Percentiles rank a stretch among this genome's conserved stretches.
Evolutionary conservation across 2,329 filamentous ascomycete genomes (phyloP).

Genomic region (Talaromyces amestolkiae): DNA sequence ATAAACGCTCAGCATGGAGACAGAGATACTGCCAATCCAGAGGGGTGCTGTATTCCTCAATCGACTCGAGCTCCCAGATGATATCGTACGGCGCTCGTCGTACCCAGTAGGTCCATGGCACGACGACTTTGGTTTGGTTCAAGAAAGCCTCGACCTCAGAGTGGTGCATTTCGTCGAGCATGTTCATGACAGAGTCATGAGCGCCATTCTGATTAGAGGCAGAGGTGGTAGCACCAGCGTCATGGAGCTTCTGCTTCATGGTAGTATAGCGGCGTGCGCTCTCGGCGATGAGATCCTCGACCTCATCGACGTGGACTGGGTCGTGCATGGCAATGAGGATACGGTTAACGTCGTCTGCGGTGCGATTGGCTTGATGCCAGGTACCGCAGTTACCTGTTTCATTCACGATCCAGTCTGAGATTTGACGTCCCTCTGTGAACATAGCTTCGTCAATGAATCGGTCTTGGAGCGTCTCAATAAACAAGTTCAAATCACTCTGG

Average conservation of each 20-base stretch:
- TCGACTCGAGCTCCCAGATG: slow-evolving; percentile 12
- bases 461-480: not conserved
- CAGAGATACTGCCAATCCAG: slow-evolving; percentile 17
- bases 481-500: not conserved
- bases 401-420: slow-evolving; percentile 13
- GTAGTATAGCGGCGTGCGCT: slow-evolving; percentile 6
- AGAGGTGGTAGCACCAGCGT: not conserved
- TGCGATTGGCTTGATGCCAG: not conserved
- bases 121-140: not conserved
- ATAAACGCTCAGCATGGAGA: slow-evolving; percentile 14
- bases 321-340: slow-evolving; percentile 12
- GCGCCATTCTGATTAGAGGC: not conserved
- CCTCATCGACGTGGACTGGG: slow-evolving; percentile 6
- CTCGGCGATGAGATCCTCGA: slow-evolving; percentile 16
- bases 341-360: slow-evolving; percentile 5
- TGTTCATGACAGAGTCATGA: not conserved
- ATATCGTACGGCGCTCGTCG: slow-evolving; percentile 7
- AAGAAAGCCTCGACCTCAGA: slow-evolving; percentile 10
- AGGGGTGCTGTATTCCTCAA: not conserved
- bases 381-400: not conserved
- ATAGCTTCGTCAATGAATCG: not conserved
- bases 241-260: not conserved
- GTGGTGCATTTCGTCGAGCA: slow-evolving; percentile 12
- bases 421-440: not conserved
- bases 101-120: slow-evolving; percentile 12